A percentile compares a stretch with the other conserved stretches of the same genome.
These are phyloP conservation scores for Cenchrus purpureus DNA, from an alignment of 176 grass and related monocot genomes.

Conservation along the genomic window DNA sequence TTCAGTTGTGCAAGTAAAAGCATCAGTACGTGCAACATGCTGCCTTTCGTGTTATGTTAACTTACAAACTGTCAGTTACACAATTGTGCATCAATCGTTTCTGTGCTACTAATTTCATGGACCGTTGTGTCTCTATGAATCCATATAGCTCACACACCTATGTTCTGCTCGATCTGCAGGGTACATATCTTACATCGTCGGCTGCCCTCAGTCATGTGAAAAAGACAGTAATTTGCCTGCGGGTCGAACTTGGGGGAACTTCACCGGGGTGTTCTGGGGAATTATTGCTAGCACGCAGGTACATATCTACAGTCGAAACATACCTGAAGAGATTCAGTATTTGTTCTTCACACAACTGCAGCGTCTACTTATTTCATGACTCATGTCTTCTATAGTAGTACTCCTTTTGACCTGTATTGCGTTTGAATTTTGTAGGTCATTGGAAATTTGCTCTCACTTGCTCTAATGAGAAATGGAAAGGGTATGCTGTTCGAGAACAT, in stretches of 20 bases:
- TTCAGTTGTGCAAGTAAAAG: neutral
- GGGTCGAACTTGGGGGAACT: constrained; percentile 69
- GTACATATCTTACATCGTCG: constrained; percentile 78
- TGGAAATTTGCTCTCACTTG: constrained; percentile 95
- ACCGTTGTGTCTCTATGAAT: neutral
- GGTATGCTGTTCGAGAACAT: constrained; percentile 10
- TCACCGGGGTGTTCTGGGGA: constrained; percentile 97
- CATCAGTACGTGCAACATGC: neutral
- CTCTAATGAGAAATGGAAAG: constrained; percentile 72
- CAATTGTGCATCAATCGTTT: constrained; percentile 86
- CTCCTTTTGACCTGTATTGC: constrained; percentile 22
- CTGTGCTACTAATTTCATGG: neutral
- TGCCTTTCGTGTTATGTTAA: constrained; percentile 11
- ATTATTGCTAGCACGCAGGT: constrained; percentile 84
- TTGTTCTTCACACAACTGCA: constrained; percentile 28
- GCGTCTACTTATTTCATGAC: constrained; percentile 23
- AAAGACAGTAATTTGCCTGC: constrained; percentile 67
- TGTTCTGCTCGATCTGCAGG: constrained; percentile 42
- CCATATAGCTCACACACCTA: neutral
- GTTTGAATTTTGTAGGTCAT: constrained; percentile 62
- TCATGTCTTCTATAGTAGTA: neutral
- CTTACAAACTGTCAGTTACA: constrained; percentile 60
- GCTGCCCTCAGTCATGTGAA: constrained; percentile 82
- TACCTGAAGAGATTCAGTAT: neutral
- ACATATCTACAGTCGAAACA: neutral